These are phyloP conservation scores for Tolypocladium sp. DNA, from an alignment of 2,329 filamentous ascomycete species.

Conservation along the genomic window DNA sequence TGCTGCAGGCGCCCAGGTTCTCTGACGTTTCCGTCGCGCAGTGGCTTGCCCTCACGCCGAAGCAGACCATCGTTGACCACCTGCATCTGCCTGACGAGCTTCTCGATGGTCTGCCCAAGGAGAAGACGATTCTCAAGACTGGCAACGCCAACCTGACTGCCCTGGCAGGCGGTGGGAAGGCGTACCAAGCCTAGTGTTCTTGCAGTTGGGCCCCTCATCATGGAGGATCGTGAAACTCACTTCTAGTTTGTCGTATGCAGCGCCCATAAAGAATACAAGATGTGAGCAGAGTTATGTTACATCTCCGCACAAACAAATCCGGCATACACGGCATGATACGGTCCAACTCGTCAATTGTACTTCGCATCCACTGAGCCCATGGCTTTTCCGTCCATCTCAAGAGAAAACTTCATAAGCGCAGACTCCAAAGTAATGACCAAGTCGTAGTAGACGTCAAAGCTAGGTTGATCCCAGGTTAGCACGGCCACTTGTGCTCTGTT, in stretches of 20 bases:
- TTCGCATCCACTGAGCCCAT: background rate
- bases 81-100: conserved; percentile 29
- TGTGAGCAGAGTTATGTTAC: no score
- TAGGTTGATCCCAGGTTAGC: background rate
- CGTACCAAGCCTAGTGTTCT: conserved; percentile 4
- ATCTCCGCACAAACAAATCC: background rate
- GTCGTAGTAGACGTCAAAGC: background rate
- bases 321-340: background rate
- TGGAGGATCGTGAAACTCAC: no score
- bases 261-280: no score
- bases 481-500: background rate
- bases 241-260: no score
- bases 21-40: conserved; percentile 47
- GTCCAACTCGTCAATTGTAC: background rate
- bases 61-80: conserved; percentile 49
- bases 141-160: conserved; percentile 28
- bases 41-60: conserved; percentile 49
- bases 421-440: background rate
- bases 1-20: conserved; percentile 42
- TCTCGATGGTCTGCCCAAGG: conserved; percentile 25
- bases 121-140: conserved; percentile 32
- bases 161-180: conserved; percentile 8
- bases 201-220: no score
- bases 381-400: background rate
- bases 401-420: background rate